Evolutionary conservation across 2,329 filamentous ascomycete species (phyloP), one percentile per base, ranked within the genome.

Genomic region (Xylariaceae sp.): DNA sequence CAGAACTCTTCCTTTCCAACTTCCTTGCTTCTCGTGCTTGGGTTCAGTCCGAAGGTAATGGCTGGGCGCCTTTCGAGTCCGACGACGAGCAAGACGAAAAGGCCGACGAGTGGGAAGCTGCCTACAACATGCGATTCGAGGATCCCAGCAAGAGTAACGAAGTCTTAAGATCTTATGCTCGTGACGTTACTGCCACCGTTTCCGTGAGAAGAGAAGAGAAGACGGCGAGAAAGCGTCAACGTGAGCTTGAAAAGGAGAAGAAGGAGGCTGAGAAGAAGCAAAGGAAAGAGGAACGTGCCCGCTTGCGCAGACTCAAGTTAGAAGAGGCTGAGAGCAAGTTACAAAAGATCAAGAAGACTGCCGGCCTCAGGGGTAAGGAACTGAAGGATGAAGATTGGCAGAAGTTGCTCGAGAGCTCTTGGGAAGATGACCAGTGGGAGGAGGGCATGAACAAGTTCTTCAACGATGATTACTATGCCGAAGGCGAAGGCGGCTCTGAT

Each of bases 91-190:
- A 82, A 52, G 78, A 91, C 53, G 81, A 83, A 34, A 82, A 84
- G 51, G 92, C 92, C 30, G 93, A 97, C 50, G 85, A 88, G 61
- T 96, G 93, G 69, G 94, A 99, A 76, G 83, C 89, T 65, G 92
- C 92, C 3, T 99, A 96, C 77, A 99, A 99, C 76, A 77, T 97
- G 75, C 88, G 94, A 39, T 99, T 99, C 70, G 94, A 99, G 73
- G 90, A 97, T 68, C 92, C 94, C 0, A 83, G 83, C 61, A 92
- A 90, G 71, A 87, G 90, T 68, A 97, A 97, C 71, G 91, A 96
- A 74, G 87, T 89, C 53, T 79, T 99, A 37, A 86, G 88, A 69
- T 91, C 92, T 4, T 96, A 97, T 75, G 88, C 93, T 58, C 88
- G 93, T 84, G 91, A 96, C 71, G 82, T 91, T 15, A 88, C 89